Evolutionary conservation across 768 basidiomycete species (phyloP), one percentile per base, ranked within the genome.

Genomic region (Boletus sp.): DNA sequence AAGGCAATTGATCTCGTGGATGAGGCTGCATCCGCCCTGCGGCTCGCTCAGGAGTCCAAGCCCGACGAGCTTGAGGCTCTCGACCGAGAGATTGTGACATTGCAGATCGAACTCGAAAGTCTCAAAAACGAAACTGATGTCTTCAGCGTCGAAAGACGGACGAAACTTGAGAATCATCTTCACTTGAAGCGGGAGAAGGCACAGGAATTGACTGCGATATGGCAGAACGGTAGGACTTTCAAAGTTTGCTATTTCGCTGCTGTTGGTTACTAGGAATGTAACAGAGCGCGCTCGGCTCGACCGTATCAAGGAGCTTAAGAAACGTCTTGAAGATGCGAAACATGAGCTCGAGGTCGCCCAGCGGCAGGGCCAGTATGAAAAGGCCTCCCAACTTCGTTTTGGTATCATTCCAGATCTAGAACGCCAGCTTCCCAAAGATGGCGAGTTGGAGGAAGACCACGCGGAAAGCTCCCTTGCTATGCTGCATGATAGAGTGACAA

Each of bases 1-100:
- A 95, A 95, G 68, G 89, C 91, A 10, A 91, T 93, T 42, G 92
- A 96, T 69, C 80, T 97, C 3, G 84, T 98, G 1, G 96, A 98
- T 71, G 96, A 98, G 72, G 94, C 94, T 4, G 90, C 92, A 1
- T 90, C 91, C 2, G 80, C 92, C 0, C 77, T 98, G 5, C 84
- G 92, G 0, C 83, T 97, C 4, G 90, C 93, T 0, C 94, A 94
- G 66, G 92, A 94, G 67, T 87, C 84, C 33, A 92, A 94, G 66
- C 94, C 94, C 0, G 89, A 92, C 52, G 87, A 87, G 54, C 78
- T 96, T 1, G 92, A 97, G 67, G 78, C 79, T 1, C 80, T 95
- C 11, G 90, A 94, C 56, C 78, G 94, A 39, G 88, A 91, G 56
- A 87, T 94, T 18, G 79, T 94, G 66, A 94, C 91, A 0, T 76